These are phyloP conservation scores for Talaromyces sp. DNA, from an alignment of 2,329 filamentous ascomycete genomes.

Conservation along the genomic window DNA sequence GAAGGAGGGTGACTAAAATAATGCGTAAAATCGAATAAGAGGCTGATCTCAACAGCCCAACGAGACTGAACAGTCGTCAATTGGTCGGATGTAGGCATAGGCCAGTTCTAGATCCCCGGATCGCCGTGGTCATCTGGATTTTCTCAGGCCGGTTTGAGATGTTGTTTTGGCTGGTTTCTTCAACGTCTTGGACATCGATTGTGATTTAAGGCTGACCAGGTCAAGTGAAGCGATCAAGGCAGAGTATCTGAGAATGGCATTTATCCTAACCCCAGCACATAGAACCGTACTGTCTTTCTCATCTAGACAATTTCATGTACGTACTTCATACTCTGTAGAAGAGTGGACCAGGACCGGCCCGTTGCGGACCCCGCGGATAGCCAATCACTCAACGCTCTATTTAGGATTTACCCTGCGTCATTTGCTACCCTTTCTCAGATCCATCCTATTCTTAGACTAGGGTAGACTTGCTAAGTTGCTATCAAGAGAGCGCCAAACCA, in stretches of 20 bases:
- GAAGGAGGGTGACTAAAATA: constrained; percentile 2
- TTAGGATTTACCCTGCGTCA: constrained; percentile 1
- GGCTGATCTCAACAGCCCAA: background rate
- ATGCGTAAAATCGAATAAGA: background rate
- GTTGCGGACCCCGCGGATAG: background rate
- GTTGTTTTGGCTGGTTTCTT: background rate
- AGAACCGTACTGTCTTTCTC: background rate
- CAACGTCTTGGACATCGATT: background rate
- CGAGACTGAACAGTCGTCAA: background rate
- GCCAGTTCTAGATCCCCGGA: background rate
- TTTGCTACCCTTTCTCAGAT: background rate
- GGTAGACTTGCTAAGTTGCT: background rate
- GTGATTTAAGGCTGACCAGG: background rate
- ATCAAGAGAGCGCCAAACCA: background rate
- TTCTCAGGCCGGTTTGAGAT: background rate
- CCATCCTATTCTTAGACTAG: background rate
- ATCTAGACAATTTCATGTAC: background rate
- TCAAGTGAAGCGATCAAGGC: background rate
- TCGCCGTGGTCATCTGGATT: background rate
- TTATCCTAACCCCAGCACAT: background rate
- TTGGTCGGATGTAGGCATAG: background rate
- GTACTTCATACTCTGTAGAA: background rate
- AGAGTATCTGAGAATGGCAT: background rate
- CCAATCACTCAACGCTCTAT: background rate
- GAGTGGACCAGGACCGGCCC: constrained; percentile 3